These are phyloP conservation scores for Alternaria novae-zelandiae DNA, from an alignment of 2,329 filamentous ascomycete genomes.

Conservation along the genomic window DNA sequence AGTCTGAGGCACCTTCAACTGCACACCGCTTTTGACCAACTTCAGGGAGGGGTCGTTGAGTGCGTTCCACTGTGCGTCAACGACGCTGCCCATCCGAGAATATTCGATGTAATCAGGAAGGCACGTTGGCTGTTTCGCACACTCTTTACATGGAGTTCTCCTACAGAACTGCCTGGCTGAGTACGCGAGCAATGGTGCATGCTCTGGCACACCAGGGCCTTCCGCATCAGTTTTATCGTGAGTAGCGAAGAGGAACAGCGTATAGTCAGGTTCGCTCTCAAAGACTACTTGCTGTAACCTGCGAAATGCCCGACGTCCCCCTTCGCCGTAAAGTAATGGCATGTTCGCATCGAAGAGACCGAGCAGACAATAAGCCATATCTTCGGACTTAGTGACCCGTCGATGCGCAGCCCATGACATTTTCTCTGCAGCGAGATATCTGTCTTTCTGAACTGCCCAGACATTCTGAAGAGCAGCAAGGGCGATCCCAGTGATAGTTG, in stretches of 20 bases:
- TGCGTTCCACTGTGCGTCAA: background rate
- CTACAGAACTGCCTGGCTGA: background rate
- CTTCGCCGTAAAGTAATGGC: constrained; percentile 33
- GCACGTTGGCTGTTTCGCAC: background rate
- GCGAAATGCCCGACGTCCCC: background rate
- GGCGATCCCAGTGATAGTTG: background rate
- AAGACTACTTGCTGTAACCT: constrained; percentile 22
- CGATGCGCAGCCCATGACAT: constrained; percentile 24
- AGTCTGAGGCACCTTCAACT: background rate
- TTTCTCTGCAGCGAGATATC: constrained; percentile 1
- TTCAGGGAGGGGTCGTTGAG: background rate
- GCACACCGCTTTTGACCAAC: background rate
- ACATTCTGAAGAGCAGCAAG: background rate
- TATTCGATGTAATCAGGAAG: background rate
- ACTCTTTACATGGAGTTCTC: background rate
- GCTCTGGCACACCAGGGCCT: no score
- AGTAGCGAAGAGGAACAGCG: background rate
- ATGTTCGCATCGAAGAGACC: constrained; percentile 23
- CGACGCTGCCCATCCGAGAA: background rate
- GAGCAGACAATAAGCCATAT: constrained; percentile 23
- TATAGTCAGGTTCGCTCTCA: background rate
- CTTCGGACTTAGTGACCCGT: background rate
- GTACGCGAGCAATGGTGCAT: background rate
- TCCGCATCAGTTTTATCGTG: no score
- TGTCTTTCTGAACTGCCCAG: background rate